phyloP scores from a whole-genome alignment of 2,329 filamentous ascomycete species.

The Phialocephala sp. region DNA sequence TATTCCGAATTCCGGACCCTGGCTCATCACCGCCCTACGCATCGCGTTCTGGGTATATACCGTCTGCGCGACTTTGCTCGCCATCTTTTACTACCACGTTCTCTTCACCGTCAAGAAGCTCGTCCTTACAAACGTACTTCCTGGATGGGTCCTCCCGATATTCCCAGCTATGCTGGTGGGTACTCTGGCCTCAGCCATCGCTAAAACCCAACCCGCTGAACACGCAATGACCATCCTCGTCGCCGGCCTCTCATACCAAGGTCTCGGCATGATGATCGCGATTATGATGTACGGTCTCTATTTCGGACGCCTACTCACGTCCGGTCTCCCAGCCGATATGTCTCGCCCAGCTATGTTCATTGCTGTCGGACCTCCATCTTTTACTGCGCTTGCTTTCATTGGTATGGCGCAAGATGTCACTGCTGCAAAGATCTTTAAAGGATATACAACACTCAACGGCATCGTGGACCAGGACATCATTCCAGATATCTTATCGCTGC shows the following conservation, averaged over 20 bases:
- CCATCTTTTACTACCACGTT: conserved; percentile 69
- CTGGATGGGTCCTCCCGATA: conserved; percentile 74
- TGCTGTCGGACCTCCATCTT: conserved; percentile 73
- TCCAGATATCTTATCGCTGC: conserved; percentile 42
- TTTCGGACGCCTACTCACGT: conserved; percentile 66
- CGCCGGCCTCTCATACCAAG: conserved; percentile 71
- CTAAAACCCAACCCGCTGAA: conserved; percentile 61
- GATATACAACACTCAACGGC: conserved; percentile 44
- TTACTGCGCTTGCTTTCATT: conserved; percentile 73
- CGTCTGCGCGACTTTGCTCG: conserved; percentile 60
- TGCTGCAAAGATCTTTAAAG: conserved; percentile 32
- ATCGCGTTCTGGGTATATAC: conserved; percentile 75
- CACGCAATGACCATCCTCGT: conserved; percentile 66
- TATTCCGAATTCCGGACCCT: conserved; percentile 58
- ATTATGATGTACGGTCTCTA: conserved; percentile 76
- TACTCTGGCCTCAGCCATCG: conserved; percentile 71
- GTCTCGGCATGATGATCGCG: conserved; percentile 69
- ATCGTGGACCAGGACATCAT: conserved; percentile 51
- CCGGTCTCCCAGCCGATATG: conserved; percentile 64
- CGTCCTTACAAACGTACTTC: conserved; percentile 70
- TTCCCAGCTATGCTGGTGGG: conserved; percentile 77
- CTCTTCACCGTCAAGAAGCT: conserved; percentile 62
- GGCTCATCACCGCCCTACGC: conserved; percentile 63
- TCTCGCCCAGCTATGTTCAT: conserved; percentile 75
- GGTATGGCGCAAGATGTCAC: conserved; percentile 55